Conservation (phyloP, 225 moss, liverwort and hornwort species). For the Takakia lepidozioides region DNA sequence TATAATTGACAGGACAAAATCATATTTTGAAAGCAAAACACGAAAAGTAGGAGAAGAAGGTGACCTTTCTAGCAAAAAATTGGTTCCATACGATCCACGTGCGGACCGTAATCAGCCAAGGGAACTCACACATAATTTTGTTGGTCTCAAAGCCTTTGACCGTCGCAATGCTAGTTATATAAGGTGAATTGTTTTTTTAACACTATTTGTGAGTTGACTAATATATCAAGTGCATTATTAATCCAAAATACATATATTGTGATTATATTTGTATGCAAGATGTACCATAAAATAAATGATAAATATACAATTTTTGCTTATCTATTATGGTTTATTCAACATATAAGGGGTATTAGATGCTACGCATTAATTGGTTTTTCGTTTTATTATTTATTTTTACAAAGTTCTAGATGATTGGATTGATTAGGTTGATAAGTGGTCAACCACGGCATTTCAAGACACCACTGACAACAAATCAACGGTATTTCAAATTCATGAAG, state of each 20-base stretch:
- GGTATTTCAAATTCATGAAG: conserved; percentile 24
- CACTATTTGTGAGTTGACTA: no score
- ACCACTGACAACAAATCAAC: conserved; percentile 41
- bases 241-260: no score
- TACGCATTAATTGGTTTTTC: no score
- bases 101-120: conserved; percentile 32
- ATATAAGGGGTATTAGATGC: no score
- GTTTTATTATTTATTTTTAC: no score
- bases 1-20: conserved; percentile 68
- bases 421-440: conserved; percentile 4
- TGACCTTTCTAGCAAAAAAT: conserved; percentile 33
- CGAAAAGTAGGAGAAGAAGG: conserved; percentile 50
- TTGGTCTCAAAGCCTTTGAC: conserved; percentile 53
- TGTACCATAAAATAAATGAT: no score
- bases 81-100: conserved; percentile 34
- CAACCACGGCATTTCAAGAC: conserved; percentile 19
- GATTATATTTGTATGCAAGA: no score
- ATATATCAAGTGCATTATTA: no score
- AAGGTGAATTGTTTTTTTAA: conserved; percentile 41
- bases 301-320: no score
- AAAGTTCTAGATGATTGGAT: background rate
- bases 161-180: conserved; percentile 69
- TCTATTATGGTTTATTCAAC: no score
- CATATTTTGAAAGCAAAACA: conserved; percentile 46
- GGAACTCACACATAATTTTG: conserved; percentile 14